Base-by-base conservation (phyloP, 768 basidiomycete species). In the Podaxis sp. region DNA sequence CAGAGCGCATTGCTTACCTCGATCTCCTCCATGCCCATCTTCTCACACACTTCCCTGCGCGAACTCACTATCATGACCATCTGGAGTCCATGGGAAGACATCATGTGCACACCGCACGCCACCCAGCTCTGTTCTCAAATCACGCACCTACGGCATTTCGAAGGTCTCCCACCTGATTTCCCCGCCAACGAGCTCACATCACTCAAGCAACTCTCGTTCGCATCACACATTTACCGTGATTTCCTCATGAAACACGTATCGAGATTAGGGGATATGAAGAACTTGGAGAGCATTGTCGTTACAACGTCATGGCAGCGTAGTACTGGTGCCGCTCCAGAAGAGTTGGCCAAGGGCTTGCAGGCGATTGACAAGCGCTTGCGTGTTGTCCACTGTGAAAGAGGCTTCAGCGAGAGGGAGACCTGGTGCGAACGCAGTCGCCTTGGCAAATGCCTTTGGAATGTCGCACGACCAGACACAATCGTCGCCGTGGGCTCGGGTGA, bases 161-260 rank as follows among this genome's bases (percentile, higher is more conserved):
- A 63, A 24, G 56, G 49, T 26, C 56, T 63, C 28, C 56, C 56
- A 15, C 62, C 56, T 11, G 62, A 63, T 38, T 63, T 63, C 20
- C 62, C 62, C 33, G 24, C 37, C 36, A 63, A 57, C n/a, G 51
- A 58, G 24, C 57, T 63, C 56, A 52, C 36, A n/a, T 63, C 62
- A 7, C 51, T 63, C 37, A 57, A 63, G 17, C 51, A 63, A 10
- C 28, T 63, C 36, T 63, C 62, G 2, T 57, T 62, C 53, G 60
- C 60, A 30, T 62, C 57, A 11, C 51, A 53, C 51, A 63, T 63
- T 24, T 63, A 56, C 13, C 66, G 67, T 1, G 66, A 62, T 22
- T 65, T 54, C 36, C 41, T 62, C 30, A 4, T 40, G 41, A 62
- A 44, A 20, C 60, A 62, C 38, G n/a, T 55, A 1, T 36, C 52